These are phyloP conservation scores for Pneumocystis sp. DNA, from an alignment of 1,139 yeast genomes.

Conservation along the genomic window DNA sequence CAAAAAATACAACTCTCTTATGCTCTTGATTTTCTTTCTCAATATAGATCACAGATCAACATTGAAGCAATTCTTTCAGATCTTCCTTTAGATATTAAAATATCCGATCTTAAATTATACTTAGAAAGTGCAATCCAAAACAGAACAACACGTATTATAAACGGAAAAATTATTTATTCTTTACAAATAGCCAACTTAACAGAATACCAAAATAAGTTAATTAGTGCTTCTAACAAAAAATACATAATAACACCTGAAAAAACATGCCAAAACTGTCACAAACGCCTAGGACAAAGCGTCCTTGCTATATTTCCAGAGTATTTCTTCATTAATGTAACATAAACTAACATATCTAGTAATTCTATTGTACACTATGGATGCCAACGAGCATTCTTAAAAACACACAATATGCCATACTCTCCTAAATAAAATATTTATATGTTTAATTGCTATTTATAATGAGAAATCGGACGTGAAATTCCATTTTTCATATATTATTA, in stretches of 20 bases:
- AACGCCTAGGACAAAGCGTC: conserved; percentile 48
- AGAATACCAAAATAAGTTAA: conserved; percentile 26
- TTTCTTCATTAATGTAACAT: neutral
- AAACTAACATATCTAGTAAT: conserved; percentile 18
- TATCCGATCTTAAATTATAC: conserved; percentile 3
- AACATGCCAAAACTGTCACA: conserved; percentile 47
- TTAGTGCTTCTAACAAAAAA: conserved; percentile 28
- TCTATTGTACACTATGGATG: conserved; percentile 62
- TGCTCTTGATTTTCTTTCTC: conserved; percentile 5
- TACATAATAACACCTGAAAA: conserved; percentile 29
- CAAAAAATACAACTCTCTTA: conserved; percentile 20
- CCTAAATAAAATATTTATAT: neutral
- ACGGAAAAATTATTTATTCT: conserved; percentile 22
- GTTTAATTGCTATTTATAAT: neutral
- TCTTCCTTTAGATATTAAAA: conserved; percentile 26
- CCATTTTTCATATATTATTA: neutral
- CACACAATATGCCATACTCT: neutral
- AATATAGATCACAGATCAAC: conserved; percentile 19
- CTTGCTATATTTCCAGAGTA: conserved; percentile 36
- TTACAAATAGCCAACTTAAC: conserved; percentile 29
- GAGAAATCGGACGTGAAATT: neutral
- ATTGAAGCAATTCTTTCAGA: conserved; percentile 20
- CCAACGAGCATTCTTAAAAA: conserved; percentile 15
- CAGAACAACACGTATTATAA: conserved; percentile 21
- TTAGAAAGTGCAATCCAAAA: conserved; percentile 35